A percentile compares a stretch with the other conserved stretches of the same genome.
These are phyloP conservation scores for Cladophialophora exuberans DNA, from an alignment of 2,329 filamentous ascomycete genomes.

Conservation along the genomic window DNA sequence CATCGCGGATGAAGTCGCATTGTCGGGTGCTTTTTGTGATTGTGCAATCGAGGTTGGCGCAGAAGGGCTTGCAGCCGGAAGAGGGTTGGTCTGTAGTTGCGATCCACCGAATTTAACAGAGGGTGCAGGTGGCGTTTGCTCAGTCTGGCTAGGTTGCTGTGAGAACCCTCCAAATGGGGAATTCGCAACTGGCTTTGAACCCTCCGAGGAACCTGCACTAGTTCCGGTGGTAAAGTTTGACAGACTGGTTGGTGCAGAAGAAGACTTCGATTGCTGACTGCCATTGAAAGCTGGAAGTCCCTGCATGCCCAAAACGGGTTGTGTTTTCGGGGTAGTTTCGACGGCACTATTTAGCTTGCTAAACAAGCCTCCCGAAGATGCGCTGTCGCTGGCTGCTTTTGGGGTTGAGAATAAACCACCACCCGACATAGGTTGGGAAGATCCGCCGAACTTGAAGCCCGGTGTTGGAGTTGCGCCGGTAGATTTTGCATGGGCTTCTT, in stretches of 20 bases:
- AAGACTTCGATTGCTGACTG: too few relatives aligned
- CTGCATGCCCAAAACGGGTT: slow-evolving; percentile 14
- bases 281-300: too few relatives aligned
- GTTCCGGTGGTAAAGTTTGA: too few relatives aligned
- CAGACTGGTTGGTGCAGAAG: not conserved
- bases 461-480: slow-evolving; percentile 1
- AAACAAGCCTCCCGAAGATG: slow-evolving; percentile 4
- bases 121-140: not conserved
- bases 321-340: not conserved
- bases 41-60: not conserved
- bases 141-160: too few relatives aligned
- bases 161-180: too few relatives aligned
- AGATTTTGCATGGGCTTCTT: not conserved
- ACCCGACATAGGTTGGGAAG: slow-evolving; percentile 12
- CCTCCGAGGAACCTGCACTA: too few relatives aligned
- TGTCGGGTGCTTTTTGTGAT: slow-evolving; percentile 1
- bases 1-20: not conserved
- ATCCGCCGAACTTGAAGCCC: slow-evolving; percentile 11
- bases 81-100: not conserved
- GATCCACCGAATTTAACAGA: not conserved
- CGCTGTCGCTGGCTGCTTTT: slow-evolving; percentile 5
- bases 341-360: slow-evolving; percentile 6
- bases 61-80: slow-evolving; percentile 7
- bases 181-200: too few relatives aligned
- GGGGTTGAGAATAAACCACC: slow-evolving; percentile 19